Base-by-base conservation (phyloP, 2,329 filamentous ascomycete species). In the Aspergillus sp. region DNA sequence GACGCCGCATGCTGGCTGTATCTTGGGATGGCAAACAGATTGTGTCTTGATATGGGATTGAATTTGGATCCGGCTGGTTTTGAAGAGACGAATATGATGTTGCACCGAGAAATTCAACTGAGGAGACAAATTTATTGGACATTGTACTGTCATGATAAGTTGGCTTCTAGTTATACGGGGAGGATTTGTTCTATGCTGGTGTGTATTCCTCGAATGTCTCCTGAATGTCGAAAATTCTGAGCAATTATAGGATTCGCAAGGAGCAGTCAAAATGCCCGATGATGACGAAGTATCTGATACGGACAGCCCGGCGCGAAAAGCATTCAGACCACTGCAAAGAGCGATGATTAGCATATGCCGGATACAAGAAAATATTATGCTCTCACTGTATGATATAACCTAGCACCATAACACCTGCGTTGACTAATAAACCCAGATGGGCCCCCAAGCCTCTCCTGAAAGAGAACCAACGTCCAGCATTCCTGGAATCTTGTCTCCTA, bases 21-120 rank as follows among this genome's bases (percentile, higher is more conserved):
- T 38, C 62, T 67, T n/a, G 67, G 67, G 1, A 68, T 70, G 61
- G 68, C 68, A 1, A 62, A 53, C 43, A 59, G 65, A 3, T 47
- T 71, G 10, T 61, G 60, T 7, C 57, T 69, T 0, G 68, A 71
- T 25, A 67, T 70, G 65, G 68, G 68, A 1, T 51, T 70, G 0
- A 68, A 71, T 23, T 53, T 69, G 10, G 66, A 70, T 23, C 55
- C 62, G 1, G 53, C 57, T 1, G 57, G 57, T 9, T 49, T 67
- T 4, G 52, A 53, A 10, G 58, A 58, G 13, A 56, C 63, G 7
- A 55, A 54, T 35, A 44, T 52, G 10, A 53, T 68, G 30, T 47
- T 60, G 0, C 15, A 41, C 0, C 55, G 62, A 15, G 66, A 69
- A 42, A 57, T 60, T 17, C 58, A 67, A 12, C 43, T 68, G 2